Base-by-base conservation (phyloP, 257 asterid genomes). In the Catharanthus roseus region DNA sequence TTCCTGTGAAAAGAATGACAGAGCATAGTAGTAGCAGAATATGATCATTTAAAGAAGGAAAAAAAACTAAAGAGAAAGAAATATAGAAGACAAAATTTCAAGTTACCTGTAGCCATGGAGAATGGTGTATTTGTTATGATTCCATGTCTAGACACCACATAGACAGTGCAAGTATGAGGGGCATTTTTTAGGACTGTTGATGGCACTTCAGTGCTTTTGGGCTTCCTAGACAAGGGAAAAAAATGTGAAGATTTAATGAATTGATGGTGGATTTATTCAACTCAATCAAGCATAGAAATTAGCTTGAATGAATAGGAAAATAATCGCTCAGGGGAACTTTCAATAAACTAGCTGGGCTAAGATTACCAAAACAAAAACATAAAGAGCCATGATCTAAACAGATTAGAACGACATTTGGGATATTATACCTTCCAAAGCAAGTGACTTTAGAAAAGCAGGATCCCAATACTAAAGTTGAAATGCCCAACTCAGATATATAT, bases 151-250 rank as follows among this genome's bases (percentile, higher is more conserved):
- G 88, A 85, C 70, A 92, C 83, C 72, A 88, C 92, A 83, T 79
- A 81, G 63, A 90, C 54, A 70, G 79, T 74, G 57, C 96, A 90
- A 38, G 84, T 72, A 5, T 74, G 83, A 73, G 91, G 97, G 67
- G 95, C 91, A 78, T 84, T 78, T 77, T 79, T 86, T 70, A 87
- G 88, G 78, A 90, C 84, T 75, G 83, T 65, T 70, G 96, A 85
- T 7, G 98, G 92, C 70, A 90, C 96, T 34, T 74, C 84, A 34
- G 79, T 75, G 69, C 85, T 87, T 81, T 80, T 79, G 34, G 78
- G 72, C 69, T 80, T 87, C 89, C 98, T 92, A 70, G 33, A 47
- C 44, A 65, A 44, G 47, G 38, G 19, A 6, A 68, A 12, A 23
- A 28, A 16, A 28, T 34, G 28, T 11, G 23, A 23, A 23, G 15